Conservation (phyloP, 257 asterid species). For the Scutellaria baicalensis region DNA sequence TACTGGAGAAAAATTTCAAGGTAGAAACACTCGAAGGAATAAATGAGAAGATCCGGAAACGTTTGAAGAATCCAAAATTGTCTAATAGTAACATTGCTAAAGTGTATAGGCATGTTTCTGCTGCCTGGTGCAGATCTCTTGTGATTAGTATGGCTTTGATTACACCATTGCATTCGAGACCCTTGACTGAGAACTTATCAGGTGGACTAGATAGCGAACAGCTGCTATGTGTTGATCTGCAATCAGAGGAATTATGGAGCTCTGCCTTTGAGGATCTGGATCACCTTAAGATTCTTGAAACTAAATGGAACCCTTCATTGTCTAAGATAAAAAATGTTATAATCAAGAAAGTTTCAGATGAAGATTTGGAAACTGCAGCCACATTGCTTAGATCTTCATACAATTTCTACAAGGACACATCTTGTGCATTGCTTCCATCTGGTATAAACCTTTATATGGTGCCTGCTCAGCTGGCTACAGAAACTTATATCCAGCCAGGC, state of each 20-base stretch:
- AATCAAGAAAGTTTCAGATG: conserved; percentile 80
- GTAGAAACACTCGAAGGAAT: conserved; percentile 89
- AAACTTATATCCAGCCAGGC: conserved; percentile 88
- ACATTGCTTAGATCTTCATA: conserved; percentile 75
- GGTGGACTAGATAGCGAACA: conserved; percentile 57
- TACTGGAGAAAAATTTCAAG: conserved; percentile 64
- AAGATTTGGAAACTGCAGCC: conserved; percentile 85
- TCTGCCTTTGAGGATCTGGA: conserved; percentile 68
- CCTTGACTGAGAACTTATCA: conserved; percentile 45
- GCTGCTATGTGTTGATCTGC: conserved; percentile 83
- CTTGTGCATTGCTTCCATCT: conserved; percentile 92
- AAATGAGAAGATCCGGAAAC: conserved; percentile 90
- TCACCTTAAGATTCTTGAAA: conserved; percentile 69
- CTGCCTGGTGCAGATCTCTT: conserved; percentile 98
- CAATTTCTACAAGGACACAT: conserved; percentile 88
- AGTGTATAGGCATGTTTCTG: conserved; percentile 78
- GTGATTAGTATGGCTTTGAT: conserved; percentile 89
- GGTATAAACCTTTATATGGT: conserved; percentile 88
- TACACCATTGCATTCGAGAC: conserved; percentile 82
- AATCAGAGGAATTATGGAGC: conserved; percentile 82
- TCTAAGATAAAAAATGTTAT: conserved; percentile 80
- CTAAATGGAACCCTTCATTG: conserved; percentile 75
- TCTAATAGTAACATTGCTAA: conserved; percentile 67
- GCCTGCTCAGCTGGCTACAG: conserved; percentile 88
- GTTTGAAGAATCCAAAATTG: conserved; percentile 92